Evolutionary conservation across 371 early-diverging fungal genomes (phyloP), one percentile per base, ranked within the genome.

Genomic region (Nematocida homosporus): DNA sequence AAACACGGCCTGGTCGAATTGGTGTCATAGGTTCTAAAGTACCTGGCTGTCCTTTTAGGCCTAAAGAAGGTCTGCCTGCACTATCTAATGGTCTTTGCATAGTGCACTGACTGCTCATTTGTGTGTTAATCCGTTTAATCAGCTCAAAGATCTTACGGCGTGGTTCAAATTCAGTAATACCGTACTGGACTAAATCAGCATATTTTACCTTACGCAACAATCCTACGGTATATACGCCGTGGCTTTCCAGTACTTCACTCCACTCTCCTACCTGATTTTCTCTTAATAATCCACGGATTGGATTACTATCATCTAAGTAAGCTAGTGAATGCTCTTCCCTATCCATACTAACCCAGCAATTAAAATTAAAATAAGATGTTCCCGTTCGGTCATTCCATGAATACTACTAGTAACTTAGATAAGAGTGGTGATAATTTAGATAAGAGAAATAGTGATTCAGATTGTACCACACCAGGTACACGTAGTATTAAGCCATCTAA

Each of bases 131-230:
- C 35, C 69, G 56, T 34, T 79, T 79, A 23, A 79, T 79, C 20
- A 79, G 51, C 52, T 76, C 80, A 56, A 77, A 79, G 35, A 79
- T 66, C 48, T 56, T 79, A 32, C 65, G 56, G 47, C 77, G 57
- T n/a, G 66, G 61, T 56, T 66, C 68, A n/a, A 77, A 63, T 47
- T 76, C 68, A 20, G 65, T 66, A 10, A 79, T 79, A 5, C 77
- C 77, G 32, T 63, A 67, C 61, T 79, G 66, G 27, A 77, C 64
- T n/a, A 79, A 65, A 42, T 79, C 80, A 1, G 77, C 48, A 40
- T 77, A 77, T 50, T 79, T 79, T 2, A 79, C 61, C 18, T 35
- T 23, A 25, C 77, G 35, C 18, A 79, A 40, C 13, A 61, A 53
- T 2, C 63, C 20, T 25, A 63, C 38, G 20, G 30, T 51, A 27